Evolutionary conservation across 495 filamentous ascomycete genomes (phyloP).

Genomic region (Tetracladium marchalianum): DNA sequence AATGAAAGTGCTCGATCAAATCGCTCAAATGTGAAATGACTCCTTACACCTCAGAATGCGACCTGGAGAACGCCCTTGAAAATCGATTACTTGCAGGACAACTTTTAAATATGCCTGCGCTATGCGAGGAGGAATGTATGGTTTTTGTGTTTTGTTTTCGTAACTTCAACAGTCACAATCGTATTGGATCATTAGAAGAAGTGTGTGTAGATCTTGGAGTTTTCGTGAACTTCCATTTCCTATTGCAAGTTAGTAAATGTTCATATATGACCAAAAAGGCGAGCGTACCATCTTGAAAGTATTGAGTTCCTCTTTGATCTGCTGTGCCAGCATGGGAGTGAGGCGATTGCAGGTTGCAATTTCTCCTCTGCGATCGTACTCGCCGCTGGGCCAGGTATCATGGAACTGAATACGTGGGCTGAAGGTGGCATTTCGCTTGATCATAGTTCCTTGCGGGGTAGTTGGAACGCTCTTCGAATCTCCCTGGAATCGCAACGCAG

Average conservation of each 20-base stretch:
- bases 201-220: constrained; percentile 97
- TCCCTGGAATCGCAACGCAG: constrained; percentile 54
- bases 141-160: constrained; percentile 8
- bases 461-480: constrained; percentile 67
- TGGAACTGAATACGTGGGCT: constrained; percentile 90
- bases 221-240: constrained; percentile 99
- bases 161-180: constrained; percentile 12
- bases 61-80: constrained; percentile 25
- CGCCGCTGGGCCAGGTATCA: constrained; percentile 89
- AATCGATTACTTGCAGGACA: constrained; percentile 23
- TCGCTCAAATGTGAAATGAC: constrained; percentile 21
- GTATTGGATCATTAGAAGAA: constrained; percentile 63
- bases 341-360: constrained; percentile 96
- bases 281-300: constrained; percentile 93
- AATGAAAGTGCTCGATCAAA: constrained; percentile 17
- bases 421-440: constrained; percentile 72
- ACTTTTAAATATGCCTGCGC: constrained; percentile 12
- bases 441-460: constrained; percentile 53
- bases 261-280: not conserved
- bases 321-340: constrained; percentile 93
- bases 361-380: constrained; percentile 94
- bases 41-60: constrained; percentile 22
- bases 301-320: constrained; percentile 99
- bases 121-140: constrained; percentile 12
- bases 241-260: constrained; percentile 30